Evolutionary conservation across 371 early-diverging fungal genomes (phyloP).

Genomic region (Quaeritorhiza haematococci): DNA sequence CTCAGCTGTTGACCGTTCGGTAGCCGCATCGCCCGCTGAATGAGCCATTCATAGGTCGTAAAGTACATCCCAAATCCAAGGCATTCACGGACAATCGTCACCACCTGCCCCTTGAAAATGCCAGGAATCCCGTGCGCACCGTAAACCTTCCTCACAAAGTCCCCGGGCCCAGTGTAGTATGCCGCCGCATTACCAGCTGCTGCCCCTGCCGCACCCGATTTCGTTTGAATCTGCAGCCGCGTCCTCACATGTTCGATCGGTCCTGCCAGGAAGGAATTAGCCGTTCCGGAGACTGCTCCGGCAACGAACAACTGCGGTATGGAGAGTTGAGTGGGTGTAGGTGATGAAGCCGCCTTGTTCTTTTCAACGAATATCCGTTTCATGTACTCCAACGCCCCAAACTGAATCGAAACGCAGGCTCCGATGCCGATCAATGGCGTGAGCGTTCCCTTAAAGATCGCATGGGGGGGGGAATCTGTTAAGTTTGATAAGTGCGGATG

Average conservation of each 20-base stretch:
- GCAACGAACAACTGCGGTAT: constrained; percentile 36
- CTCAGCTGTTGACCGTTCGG: constrained; percentile 17
- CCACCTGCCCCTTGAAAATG: constrained; percentile 48
- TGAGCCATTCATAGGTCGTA: constrained; percentile 41
- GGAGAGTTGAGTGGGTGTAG: constrained; percentile 19
- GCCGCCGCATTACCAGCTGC: no score
- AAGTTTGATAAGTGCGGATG: neutral
- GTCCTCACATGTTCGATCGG: constrained; percentile 55
- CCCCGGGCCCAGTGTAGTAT: constrained; percentile 39
- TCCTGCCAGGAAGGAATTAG: constrained; percentile 45
- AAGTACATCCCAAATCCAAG: constrained; percentile 32
- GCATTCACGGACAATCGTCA: constrained; percentile 48
- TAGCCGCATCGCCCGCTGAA: constrained; percentile 31
- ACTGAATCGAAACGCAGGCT: constrained; percentile 56
- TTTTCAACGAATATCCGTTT: constrained; percentile 33
- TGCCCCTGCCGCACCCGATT: constrained; percentile 9
- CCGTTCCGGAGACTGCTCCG: constrained; percentile 46
- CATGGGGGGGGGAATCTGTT: neutral
- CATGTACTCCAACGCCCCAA: constrained; percentile 41
- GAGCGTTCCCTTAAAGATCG: constrained; percentile 35
- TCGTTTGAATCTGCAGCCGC: constrained; percentile 46
- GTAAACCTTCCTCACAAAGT: constrained; percentile 36
- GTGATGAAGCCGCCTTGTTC: constrained; percentile 12
- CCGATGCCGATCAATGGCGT: constrained; percentile 51
- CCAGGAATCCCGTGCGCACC: constrained; percentile 34